A percentile compares a stretch with the other conserved stretches of the same genome.
Evolutionary conservation across 2,329 filamentous ascomycete species (phyloP).

Genomic region (Proliferodiscus dingleyae): DNA sequence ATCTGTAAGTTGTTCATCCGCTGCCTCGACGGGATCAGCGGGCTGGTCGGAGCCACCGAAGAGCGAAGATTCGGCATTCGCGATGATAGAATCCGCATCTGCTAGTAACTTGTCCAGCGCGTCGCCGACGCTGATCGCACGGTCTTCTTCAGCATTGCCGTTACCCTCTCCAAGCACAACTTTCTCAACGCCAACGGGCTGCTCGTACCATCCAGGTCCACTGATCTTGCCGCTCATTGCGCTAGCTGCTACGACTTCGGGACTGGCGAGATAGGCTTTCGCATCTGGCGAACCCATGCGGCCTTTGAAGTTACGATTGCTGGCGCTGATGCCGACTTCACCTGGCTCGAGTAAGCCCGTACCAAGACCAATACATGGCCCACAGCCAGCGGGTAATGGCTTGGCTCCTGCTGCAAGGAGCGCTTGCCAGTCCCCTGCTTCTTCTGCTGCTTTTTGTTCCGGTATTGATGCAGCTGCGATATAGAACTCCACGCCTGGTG

Average conservation of each 20-base stretch:
- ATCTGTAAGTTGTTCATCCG: constrained; percentile 50
- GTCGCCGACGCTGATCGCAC: constrained; percentile 62
- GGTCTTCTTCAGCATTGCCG: constrained; percentile 58
- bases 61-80: constrained; percentile 31
- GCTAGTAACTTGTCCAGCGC: constrained; percentile 67
- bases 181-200: constrained; percentile 62
- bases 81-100: constrained; percentile 52
- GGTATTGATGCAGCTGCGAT: constrained; percentile 78
- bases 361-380: constrained; percentile 81
- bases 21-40: constrained; percentile 18
- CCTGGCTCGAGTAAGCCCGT: constrained; percentile 71
- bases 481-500: constrained; percentile 76
- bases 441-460: constrained; percentile 75
- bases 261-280: constrained; percentile 80
- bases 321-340: constrained; percentile 81
- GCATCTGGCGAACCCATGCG: constrained; percentile 79
- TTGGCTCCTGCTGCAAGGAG: constrained; percentile 76
- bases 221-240: constrained; percentile 68
- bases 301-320: constrained; percentile 87
- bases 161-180: constrained; percentile 68
- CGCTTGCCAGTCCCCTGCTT: constrained; percentile 78
- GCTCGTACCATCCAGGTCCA: constrained; percentile 74
- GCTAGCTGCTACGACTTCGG: constrained; percentile 88
- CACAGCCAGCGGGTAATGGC: constrained; percentile 68
- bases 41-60: constrained; percentile 25